Conservation (phyloP, 2,329 filamentous ascomycete species). For the Lasiodiplodia gonubiensis region DNA sequence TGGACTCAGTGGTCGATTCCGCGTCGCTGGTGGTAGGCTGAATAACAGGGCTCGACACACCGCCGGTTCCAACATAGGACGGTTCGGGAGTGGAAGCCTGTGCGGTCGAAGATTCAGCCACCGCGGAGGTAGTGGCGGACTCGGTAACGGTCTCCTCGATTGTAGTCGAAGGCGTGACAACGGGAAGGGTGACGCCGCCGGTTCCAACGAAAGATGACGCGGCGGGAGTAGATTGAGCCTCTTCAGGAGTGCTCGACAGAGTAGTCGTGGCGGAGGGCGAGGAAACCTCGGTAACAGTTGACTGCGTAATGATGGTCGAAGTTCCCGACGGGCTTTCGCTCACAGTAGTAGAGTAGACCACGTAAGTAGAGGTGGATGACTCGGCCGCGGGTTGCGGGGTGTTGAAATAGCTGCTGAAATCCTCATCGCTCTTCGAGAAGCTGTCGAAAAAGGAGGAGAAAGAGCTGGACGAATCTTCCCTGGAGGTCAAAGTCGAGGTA, state of each 20-base stretch:
- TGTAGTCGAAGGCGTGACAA: slow-evolving; percentile 22
- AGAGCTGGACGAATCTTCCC: slow-evolving; percentile 30
- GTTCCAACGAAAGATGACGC: slow-evolving; percentile 23
- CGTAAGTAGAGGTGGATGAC: slow-evolving; percentile 26
- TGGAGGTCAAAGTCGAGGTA: slow-evolving; percentile 24
- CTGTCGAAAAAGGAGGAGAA: slow-evolving; percentile 39
- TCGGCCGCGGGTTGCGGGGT: background rate
- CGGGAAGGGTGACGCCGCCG: slow-evolving; percentile 7
- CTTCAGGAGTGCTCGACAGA: slow-evolving; percentile 14
- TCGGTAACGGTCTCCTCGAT: background rate
- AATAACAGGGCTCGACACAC: slow-evolving; percentile 16
- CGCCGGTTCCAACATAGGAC: slow-evolving; percentile 14
- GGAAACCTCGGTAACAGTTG: slow-evolving; percentile 34
- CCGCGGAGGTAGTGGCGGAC: background rate
- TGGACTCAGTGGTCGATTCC: background rate
- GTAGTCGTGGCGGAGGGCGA: slow-evolving; percentile 12
- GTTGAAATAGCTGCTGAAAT: slow-evolving; percentile 29
- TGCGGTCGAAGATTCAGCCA: background rate
- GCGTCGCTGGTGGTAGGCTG: slow-evolving; percentile 9
- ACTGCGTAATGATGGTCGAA: slow-evolving; percentile 33
- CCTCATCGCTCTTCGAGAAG: slow-evolving; percentile 32
- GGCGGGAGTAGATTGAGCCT: background rate
- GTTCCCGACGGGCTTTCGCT: slow-evolving; percentile 20
- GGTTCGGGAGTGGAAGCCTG: slow-evolving; percentile 8
- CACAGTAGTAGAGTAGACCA: slow-evolving; percentile 2